Percentiles rank a stretch among this genome's conserved stretches.
phyloP scores from a whole-genome alignment of 2,329 filamentous ascomycete genomes.

The Ophiobolus disseminans region DNA sequence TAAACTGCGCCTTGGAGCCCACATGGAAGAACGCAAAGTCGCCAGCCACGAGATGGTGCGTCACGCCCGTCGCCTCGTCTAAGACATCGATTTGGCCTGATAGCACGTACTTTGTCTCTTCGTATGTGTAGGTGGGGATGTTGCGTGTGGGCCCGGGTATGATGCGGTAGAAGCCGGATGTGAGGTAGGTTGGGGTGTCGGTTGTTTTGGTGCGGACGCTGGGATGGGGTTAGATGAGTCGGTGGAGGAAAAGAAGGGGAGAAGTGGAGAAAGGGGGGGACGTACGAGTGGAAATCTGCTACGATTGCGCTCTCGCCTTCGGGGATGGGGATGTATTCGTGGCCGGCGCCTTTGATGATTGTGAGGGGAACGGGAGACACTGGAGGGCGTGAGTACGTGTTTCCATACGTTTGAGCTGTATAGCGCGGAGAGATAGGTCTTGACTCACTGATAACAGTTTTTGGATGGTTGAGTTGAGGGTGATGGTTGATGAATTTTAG shows the following conservation, averaged over 20 bases:
- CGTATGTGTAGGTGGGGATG: conserved; percentile 30
- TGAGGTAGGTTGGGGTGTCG: conserved; percentile 29
- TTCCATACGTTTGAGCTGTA: neutral
- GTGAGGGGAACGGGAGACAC: conserved; percentile 35
- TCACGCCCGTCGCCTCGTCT: conserved; percentile 33
- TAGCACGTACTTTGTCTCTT: conserved; percentile 36
- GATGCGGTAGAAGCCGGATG: conserved; percentile 37
- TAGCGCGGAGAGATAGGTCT: neutral
- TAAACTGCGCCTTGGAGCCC: conserved; percentile 31
- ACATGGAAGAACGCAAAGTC: conserved; percentile 38
- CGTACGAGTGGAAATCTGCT: conserved; percentile 36
- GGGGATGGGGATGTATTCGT: conserved; percentile 33
- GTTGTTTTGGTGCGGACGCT: conserved; percentile 30
- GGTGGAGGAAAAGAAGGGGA: neutral
- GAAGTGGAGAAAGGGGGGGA: neutral
- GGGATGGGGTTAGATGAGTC: neutral
- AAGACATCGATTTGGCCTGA: conserved; percentile 33
- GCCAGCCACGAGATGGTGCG: conserved; percentile 32
- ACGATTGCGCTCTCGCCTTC: conserved; percentile 32
- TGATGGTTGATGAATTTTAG: too few species aligned
- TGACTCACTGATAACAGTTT: conserved; percentile 1
- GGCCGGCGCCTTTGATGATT: conserved; percentile 34
- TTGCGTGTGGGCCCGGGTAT: conserved; percentile 26
- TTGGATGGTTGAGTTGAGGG: too few species aligned
- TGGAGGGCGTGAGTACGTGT: conserved; percentile 1